Conservation (phyloP, 1,139 yeast species). For the Pneumocystis sp. region DNA sequence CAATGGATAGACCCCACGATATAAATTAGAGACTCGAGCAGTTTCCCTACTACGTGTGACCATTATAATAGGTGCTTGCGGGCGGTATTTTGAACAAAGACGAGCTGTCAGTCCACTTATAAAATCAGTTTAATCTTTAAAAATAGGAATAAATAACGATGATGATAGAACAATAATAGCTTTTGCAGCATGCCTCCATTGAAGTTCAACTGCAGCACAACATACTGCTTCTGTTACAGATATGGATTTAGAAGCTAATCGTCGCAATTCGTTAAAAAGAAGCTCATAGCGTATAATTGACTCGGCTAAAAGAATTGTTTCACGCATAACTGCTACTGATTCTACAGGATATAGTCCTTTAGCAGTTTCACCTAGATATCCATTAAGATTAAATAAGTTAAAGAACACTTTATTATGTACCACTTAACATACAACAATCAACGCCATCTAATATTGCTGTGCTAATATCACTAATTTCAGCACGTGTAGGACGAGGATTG, state of each 20-base stretch:
- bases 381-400: constrained; percentile 33
- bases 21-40: constrained; percentile 89
- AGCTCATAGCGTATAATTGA: constrained; percentile 86
- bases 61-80: constrained; percentile 94
- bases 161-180: constrained; percentile 94
- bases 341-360: constrained; percentile 96
- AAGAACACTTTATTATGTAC: neutral
- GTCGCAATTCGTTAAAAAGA: constrained; percentile 76
- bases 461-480: constrained; percentile 98
- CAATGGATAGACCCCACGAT: constrained; percentile 98
- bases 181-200: constrained; percentile 91
- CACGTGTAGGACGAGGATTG: constrained; percentile 99
- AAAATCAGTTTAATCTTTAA: neutral
- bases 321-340: constrained; percentile 98
- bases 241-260: constrained; percentile 75
- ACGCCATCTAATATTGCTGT: constrained; percentile 98
- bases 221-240: constrained; percentile 95
- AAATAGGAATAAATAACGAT: constrained; percentile 24
- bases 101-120: constrained; percentile 71
- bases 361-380: constrained; percentile 94
- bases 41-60: constrained; percentile 88
- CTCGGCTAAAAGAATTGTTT: constrained; percentile 92
- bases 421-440: constrained; percentile 55
- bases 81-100: constrained; percentile 93
- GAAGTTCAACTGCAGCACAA: constrained; percentile 89